Base-by-base conservation (phyloP, 345 rosid genomes). In the Erucastrum elatum region DNA sequence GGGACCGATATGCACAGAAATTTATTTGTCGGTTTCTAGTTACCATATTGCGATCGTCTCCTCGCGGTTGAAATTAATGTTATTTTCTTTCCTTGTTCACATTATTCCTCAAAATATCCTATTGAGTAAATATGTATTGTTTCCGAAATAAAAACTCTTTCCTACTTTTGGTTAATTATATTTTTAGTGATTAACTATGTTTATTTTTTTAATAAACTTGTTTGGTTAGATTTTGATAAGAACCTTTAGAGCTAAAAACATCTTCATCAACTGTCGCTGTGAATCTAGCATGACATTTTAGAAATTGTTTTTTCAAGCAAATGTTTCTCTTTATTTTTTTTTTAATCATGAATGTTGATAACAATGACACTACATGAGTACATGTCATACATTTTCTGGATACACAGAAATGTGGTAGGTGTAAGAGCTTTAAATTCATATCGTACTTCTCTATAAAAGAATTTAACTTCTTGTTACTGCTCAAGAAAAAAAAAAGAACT, bases 21-120 rank as follows among this genome's bases (percentile, higher is more conserved):
- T 79, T 33, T 26, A 31, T 73, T 78, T 67, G 78, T 73, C 78
- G 78, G 78, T 74, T 79, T 68, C 70, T 4, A 26, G 75, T 68
- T 79, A 74, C 82, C 78, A 68, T 49, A 62, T 55, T 74, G 75
- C 70, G 64, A 72, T 53, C 13, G 72, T 17, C 76, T 71, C 71
- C 76, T 71, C 77, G 77, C 82, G 70, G 70, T 79, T 61, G 71
- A 74, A 69, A 17, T 80, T 74, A 80, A 80, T 80, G 79, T 68
- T 68, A 35, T 66, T 51, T 56, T 4, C 10, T 64, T 34, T 12
- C 25, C 60, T 2, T 21, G 21, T 31, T 58, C 30, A 26, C 16
- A 33, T 44, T 68, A 49, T 74, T 79, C 37, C 49, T 29, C 9
- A 61, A 64, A 60, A 61, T 67, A 73, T 72, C 35, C 59, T 64